Evolutionary conservation across 2,329 filamentous ascomycete species (phyloP).

Genomic region (Cucurbitaria berberidis): DNA sequence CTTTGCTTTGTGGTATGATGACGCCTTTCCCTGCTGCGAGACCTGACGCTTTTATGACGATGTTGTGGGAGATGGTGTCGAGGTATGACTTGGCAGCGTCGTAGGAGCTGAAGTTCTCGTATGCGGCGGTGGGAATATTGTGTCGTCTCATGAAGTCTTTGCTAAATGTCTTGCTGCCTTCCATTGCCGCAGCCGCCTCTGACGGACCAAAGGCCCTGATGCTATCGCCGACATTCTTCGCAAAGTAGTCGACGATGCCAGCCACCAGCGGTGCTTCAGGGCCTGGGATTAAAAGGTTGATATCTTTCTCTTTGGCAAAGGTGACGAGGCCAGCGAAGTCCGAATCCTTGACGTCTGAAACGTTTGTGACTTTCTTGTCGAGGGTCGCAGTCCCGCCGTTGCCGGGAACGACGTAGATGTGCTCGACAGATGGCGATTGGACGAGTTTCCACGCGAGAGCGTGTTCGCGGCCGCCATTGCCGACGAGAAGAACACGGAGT

Average conservation of each 20-base stretch:
- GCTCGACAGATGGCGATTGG: slow-evolving; percentile 78
- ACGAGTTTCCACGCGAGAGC: slow-evolving; percentile 92
- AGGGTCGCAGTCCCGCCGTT: slow-evolving; percentile 77
- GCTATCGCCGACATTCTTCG: slow-evolving; percentile 52
- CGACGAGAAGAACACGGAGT: slow-evolving; percentile 74
- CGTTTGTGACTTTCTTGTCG: slow-evolving; percentile 65
- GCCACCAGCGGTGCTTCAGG: slow-evolving; percentile 94
- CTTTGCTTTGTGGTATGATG: slow-evolving; percentile 80
- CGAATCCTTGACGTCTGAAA: slow-evolving; percentile 70
- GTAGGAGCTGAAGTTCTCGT: slow-evolving; percentile 85
- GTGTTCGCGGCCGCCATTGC: slow-evolving; percentile 94
- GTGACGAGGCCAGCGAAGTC: slow-evolving; percentile 79
- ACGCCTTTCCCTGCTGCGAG: slow-evolving; percentile 96
- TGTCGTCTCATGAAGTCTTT: slow-evolving; percentile 98
- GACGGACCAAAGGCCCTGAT: slow-evolving; percentile 88
- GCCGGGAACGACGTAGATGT: slow-evolving; percentile 73
- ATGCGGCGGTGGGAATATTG: slow-evolving; percentile 87
- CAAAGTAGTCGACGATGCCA: slow-evolving; percentile 85
- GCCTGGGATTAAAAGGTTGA: slow-evolving; percentile 87
- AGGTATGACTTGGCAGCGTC: slow-evolving; percentile 76
- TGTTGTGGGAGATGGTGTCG: slow-evolving; percentile 42
- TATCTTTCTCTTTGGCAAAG: slow-evolving; percentile 72
- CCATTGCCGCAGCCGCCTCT: slow-evolving; percentile 83
- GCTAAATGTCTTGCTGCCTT: slow-evolving; percentile 95
- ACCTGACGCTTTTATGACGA: slow-evolving; percentile 91